Evolutionary conservation across 345 rosid genomes (phyloP).

Genomic region (Cardamine chenopodiifolia): DNA sequence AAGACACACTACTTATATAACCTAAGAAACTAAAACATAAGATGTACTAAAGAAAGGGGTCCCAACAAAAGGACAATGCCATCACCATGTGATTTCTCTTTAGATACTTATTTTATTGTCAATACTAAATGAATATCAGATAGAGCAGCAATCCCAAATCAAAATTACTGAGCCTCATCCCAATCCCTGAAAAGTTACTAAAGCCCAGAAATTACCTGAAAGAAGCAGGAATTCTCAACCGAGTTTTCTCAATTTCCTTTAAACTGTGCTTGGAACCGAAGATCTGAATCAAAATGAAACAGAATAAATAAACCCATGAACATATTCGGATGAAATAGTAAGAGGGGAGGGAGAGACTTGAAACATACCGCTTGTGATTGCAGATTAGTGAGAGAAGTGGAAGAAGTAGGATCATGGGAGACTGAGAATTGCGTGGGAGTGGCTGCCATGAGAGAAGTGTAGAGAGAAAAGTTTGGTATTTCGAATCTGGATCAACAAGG

Average conservation of each 20-base stretch:
- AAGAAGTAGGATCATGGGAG: conserved; percentile 31
- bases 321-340: neutral
- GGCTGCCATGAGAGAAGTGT: conserved; percentile 35
- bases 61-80: conserved; percentile 4
- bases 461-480: conserved; percentile 35
- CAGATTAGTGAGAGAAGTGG: conserved; percentile 26
- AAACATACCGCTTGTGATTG: conserved; percentile 29
- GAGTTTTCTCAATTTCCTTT: conserved; percentile 28
- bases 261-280: conserved; percentile 12
- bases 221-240: conserved; percentile 29
- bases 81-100: neutral
- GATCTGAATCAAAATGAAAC: conserved; percentile 35
- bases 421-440: conserved; percentile 24
- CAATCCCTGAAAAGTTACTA: neutral
- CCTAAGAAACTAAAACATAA: neutral
- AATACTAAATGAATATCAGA: neutral
- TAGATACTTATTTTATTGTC: neutral
- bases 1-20: neutral
- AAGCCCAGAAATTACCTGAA: conserved; percentile 32
- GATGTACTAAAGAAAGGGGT: neutral
- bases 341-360: conserved; percentile 1
- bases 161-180: neutral
- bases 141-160: neutral
- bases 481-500: conserved; percentile 27
- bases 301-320: neutral